phyloP scores from a whole-genome alignment of 208 protist species.

The Phytomonas francai region DNA sequence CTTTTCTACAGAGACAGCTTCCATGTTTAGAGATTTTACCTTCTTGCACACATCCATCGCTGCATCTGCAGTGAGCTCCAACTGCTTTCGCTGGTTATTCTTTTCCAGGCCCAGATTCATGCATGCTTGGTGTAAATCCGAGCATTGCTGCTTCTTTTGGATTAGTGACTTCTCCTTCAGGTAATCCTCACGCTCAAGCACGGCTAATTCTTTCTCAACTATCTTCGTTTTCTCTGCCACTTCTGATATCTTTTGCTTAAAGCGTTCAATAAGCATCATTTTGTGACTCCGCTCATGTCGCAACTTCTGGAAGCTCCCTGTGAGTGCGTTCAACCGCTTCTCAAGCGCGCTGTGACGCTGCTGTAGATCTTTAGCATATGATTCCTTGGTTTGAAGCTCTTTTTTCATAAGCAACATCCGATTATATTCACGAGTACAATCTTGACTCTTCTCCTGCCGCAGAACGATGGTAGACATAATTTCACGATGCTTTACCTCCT shows the following conservation, averaged over 20 bases:
- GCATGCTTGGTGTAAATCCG: slow-evolving; percentile 61
- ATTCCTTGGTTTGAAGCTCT: slow-evolving; percentile 81
- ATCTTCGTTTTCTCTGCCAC: slow-evolving; percentile 95
- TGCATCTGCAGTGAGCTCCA: slow-evolving; percentile 49
- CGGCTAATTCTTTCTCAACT: slow-evolving; percentile 91
- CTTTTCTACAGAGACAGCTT: slow-evolving; percentile 83
- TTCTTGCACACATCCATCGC: slow-evolving; percentile 83
- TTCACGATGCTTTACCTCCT: slow-evolving; percentile 67
- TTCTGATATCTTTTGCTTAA: slow-evolving; percentile 90
- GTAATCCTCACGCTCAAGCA: slow-evolving; percentile 79
- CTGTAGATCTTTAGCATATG: slow-evolving; percentile 45
- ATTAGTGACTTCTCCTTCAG: slow-evolving; percentile 84
- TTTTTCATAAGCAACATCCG: slow-evolving; percentile 73
- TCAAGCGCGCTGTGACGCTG: slow-evolving; percentile 67
- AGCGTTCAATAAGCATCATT: slow-evolving; percentile 89
- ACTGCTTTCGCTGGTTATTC: slow-evolving; percentile 70
- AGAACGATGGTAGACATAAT: slow-evolving; percentile 52
- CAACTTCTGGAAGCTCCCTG: slow-evolving; percentile 82
- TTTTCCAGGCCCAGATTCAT: slow-evolving; percentile 77
- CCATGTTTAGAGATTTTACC: slow-evolving; percentile 86
- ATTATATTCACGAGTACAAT: slow-evolving; percentile 68
- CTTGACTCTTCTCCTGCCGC: slow-evolving; percentile 83
- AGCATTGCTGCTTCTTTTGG: slow-evolving; percentile 72
- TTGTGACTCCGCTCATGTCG: slow-evolving; percentile 92
- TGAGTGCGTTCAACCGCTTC: slow-evolving; percentile 60